Evolutionary conservation across 805 yeast genomes (phyloP).

Genomic region (Saccharomyces paradoxus): DNA sequence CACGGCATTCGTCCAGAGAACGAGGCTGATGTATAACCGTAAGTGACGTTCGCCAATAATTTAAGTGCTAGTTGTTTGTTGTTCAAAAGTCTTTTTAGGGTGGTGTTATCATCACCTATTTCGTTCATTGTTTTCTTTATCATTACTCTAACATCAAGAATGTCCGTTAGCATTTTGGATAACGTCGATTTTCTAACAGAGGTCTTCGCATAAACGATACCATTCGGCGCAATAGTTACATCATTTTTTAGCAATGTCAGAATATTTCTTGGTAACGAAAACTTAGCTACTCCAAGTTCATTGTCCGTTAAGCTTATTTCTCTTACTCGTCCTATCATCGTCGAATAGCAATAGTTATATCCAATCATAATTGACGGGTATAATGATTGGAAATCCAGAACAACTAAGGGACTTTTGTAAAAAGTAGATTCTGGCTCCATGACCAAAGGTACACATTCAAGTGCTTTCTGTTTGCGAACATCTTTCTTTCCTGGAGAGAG

Average conservation of each 20-base stretch:
- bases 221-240: slow-evolving; percentile 76
- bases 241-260: slow-evolving; percentile 45
- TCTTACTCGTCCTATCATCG: slow-evolving; percentile 54
- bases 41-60: slow-evolving; percentile 87
- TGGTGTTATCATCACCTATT: slow-evolving; percentile 31
- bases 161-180: slow-evolving; percentile 77
- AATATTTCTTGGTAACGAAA: slow-evolving; percentile 50
- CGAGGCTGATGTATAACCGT: slow-evolving; percentile 91
- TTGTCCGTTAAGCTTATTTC: slow-evolving; percentile 42
- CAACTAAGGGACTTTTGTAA: slow-evolving; percentile 83
- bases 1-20: slow-evolving; percentile 97
- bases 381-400: slow-evolving; percentile 85
- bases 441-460: slow-evolving; percentile 82
- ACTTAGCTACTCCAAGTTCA: slow-evolving; percentile 43
- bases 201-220: slow-evolving; percentile 64
- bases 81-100: slow-evolving; percentile 49
- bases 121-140: slow-evolving; percentile 66
- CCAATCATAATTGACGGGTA: slow-evolving; percentile 92
- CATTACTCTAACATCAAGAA: slow-evolving; percentile 70
- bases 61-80: slow-evolving; percentile 82
- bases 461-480: slow-evolving; percentile 75
- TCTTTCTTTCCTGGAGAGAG: slow-evolving; percentile 73
- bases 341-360: slow-evolving; percentile 77
- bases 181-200: slow-evolving; percentile 60
- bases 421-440: slow-evolving; percentile 86